phyloP scores from a whole-genome alignment of 257 asterid species.

The Fraxinus quadrangulata region DNA sequence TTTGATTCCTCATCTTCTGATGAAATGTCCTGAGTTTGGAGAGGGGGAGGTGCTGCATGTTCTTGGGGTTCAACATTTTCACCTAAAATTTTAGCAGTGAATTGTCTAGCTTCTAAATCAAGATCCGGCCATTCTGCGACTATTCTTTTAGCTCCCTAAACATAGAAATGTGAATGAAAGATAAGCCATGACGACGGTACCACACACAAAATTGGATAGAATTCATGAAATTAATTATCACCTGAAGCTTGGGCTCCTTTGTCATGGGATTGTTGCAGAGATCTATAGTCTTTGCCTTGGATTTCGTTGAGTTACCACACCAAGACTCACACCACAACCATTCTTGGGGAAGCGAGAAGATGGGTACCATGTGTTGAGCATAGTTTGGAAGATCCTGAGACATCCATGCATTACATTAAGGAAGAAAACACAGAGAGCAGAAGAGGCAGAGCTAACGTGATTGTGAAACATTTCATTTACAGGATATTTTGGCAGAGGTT shows the following conservation, averaged over 20 bases:
- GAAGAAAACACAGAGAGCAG: constrained; percentile 17
- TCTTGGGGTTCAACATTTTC: constrained; percentile 61
- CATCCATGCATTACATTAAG: constrained; percentile 20
- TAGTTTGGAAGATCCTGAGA: constrained; percentile 97
- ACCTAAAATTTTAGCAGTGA: constrained; percentile 74
- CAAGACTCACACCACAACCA: constrained; percentile 99
- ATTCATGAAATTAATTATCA: constrained; percentile 18
- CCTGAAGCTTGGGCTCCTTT: constrained; percentile 99
- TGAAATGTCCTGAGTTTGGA: constrained; percentile 28
- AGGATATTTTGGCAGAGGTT: background rate
- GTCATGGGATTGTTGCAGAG: constrained; percentile 99
- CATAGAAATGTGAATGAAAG: constrained; percentile 4
- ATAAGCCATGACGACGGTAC: constrained; percentile 8
- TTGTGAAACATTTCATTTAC: no score
- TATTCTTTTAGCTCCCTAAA: constrained; percentile 92
- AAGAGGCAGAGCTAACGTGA: background rate
- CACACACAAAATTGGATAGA: background rate
- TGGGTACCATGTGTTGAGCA: constrained; percentile 96
- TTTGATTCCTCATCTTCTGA: constrained; percentile 63
- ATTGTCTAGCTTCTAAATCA: constrained; percentile 79
- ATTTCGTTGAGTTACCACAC: constrained; percentile 89
- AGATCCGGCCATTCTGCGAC: constrained; percentile 98
- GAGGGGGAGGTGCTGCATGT: constrained; percentile 41
- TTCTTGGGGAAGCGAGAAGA: constrained; percentile 97
- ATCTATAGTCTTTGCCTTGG: constrained; percentile 92